Evolutionary conservation across 2,329 filamentous ascomycete genomes (phyloP), one percentile per base, ranked within the genome.

Genomic region (Fusarium avenaceum): DNA sequence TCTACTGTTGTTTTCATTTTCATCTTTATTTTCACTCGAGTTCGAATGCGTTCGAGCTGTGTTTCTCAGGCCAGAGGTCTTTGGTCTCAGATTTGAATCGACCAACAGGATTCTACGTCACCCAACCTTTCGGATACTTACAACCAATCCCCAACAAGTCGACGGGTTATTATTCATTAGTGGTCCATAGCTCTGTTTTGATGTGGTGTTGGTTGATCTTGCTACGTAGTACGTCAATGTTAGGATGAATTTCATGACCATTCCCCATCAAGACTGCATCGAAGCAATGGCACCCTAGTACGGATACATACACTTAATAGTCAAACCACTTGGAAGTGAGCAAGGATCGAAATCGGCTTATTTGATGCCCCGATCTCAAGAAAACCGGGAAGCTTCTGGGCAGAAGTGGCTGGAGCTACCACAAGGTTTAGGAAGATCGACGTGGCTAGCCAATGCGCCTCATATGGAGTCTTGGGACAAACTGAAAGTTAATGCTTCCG

Each of bases 351-450:
- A 26, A 20, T n/a, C 39, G 53, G 17, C 24, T 42, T 9, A 17
- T 63, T 47, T 24, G 42, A 45, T 35, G 51, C n/a, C 63, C 64
- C 51, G 55, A 68, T 49, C 42, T 63, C 40, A 44, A 39, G 20
- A 26, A 61, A 63, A 22, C 30, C 43, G 33, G 42, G 53, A 46
- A 63, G 47, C 24, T 62, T 61, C 47, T 47, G 57, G 42, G 46
- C 57, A 42, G 60, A 55, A 35, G 47, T 73, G 45, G 51, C 57
- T 50, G 44, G 39, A 48, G 59, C 64, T 42, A 39, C 62, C 28
- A 52, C 60, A 63, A 46, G 51, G 58, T 65, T 72, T 49, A 44
- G 42, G 26, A 63, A 46, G 51, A 65, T 72, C 40, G 56, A 69
- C 47, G 42, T 65, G 28, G 26, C 55, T 69, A 50, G 45, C 55